Percentiles rank a stretch among this genome's conserved stretches.
Conservation (phyloP, 495 filamentous ascomycete genomes). For the Tuber aestivum region DNA sequence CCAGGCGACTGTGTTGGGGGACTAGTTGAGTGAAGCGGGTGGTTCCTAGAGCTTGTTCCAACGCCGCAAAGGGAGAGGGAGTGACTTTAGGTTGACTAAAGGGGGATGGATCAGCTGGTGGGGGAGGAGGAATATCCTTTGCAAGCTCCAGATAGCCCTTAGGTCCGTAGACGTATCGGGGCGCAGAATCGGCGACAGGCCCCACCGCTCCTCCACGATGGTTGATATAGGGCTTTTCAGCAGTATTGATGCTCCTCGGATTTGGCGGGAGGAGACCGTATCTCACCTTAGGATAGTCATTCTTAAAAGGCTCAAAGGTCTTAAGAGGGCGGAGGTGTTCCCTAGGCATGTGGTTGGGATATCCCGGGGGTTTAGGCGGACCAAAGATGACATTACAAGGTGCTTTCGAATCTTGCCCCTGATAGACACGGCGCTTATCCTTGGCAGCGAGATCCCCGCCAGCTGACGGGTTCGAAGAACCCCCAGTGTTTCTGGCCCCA, state of each 20-base stretch:
- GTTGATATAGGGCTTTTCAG: neutral
- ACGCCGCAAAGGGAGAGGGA: neutral
- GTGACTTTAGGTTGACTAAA: neutral
- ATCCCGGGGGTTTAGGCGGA: neutral
- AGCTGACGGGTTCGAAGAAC: neutral
- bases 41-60: slow-evolving; percentile 1
- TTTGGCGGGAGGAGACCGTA: neutral
- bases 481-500: neutral
- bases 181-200: neutral
- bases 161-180: neutral
- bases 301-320: neutral
- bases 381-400: neutral
- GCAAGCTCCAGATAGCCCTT: neutral
- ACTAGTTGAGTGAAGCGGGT: neutral
- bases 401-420: neutral
- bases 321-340: neutral
- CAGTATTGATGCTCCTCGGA: neutral
- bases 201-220: neutral
- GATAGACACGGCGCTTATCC: neutral
- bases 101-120: neutral
- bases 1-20: neutral
- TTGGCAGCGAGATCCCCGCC: neutral
- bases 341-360: neutral
- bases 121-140: neutral
- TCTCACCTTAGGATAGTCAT: neutral